Evolutionary conservation across 2,329 filamentous ascomycete genomes (phyloP), one percentile per base, ranked within the genome.

Genomic region (Neoscytalidium dimidiatum): DNA sequence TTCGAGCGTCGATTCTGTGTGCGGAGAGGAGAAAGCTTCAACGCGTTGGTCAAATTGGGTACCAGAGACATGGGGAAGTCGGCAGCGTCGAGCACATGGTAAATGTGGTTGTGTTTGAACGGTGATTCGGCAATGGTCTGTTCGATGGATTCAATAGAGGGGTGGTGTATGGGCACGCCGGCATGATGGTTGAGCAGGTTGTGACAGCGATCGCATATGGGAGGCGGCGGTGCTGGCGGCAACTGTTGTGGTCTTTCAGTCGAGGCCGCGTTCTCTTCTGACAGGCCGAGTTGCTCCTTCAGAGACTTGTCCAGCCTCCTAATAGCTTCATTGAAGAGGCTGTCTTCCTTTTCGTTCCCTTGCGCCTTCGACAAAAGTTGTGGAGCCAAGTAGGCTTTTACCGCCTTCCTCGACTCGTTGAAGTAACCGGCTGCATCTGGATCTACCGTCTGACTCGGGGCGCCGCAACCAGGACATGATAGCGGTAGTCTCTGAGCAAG

Each of bases 1-100:
- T 87, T 88, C 0, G 92, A 89, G 58, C 94, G 87, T 57, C 94
- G 88, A 73, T 97, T 98, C 67, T 86, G 86, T 0, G 91, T 90
- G 64, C 94, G 89, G 62, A 95, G 82, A 7, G 89, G 88, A 66
- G 92, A 89, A 9, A 93, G 82, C 35, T 88, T 83, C 1, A 97
- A 82, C 0, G 92, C 81, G 7, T 86, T 81, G 66, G 90, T 86
- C 9, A 99, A 85, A 49, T 88, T 87, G 0, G 92, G 92, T 3
- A 98, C 83, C 14, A 99, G 80, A 1, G 95, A 97, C 86, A 99
- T 91, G 21, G 95, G 95, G 69, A 99, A 98, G 77, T 99, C 95
- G 66, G 94, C 95, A 2, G 95, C 94, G 73, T 99, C 95, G 23
- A 99, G 82, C 28, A 99, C 84, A 77, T 99, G 95, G 75, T 98